Percentiles rank a stretch among this genome's conserved stretches.
Conservation (phyloP, 1,284 basidiomycete species). For the Testicularia cyperi region DNA sequence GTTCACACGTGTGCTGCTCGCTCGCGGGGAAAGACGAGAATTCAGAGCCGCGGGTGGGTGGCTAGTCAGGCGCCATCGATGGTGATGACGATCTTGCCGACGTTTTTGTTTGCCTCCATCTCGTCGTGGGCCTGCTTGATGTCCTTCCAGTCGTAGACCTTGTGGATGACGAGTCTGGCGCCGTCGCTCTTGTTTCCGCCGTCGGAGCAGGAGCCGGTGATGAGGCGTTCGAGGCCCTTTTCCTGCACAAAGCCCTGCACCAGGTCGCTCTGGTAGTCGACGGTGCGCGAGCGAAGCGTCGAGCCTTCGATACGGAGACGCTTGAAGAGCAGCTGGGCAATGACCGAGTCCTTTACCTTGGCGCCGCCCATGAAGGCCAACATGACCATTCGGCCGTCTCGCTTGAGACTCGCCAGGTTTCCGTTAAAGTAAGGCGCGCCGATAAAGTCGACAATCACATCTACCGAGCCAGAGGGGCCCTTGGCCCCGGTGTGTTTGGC, state of each 20-base stretch:
- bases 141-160: slow-evolving; percentile 78
- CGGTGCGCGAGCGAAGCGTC: slow-evolving; percentile 77
- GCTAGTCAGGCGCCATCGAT: slow-evolving; percentile 20
- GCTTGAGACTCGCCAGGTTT: slow-evolving; percentile 75
- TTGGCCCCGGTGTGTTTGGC: slow-evolving; percentile 36
- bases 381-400: slow-evolving; percentile 77
- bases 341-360: slow-evolving; percentile 68
- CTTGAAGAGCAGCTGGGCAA: slow-evolving; percentile 76
- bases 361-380: slow-evolving; percentile 73
- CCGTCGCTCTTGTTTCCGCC: slow-evolving; percentile 28
- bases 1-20: no score
- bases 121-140: slow-evolving; percentile 81
- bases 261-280: slow-evolving; percentile 77
- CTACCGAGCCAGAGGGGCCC: slow-evolving; percentile 63
- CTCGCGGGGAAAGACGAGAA: background rate
- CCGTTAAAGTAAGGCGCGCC: slow-evolving; percentile 78
- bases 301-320: slow-evolving; percentile 85
- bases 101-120: slow-evolving; percentile 81
- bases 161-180: slow-evolving; percentile 53
- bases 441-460: slow-evolving; percentile 86
- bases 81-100: slow-evolving; percentile 63
- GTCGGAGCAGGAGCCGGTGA: slow-evolving; percentile 8
- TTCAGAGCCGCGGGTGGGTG: background rate
- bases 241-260: slow-evolving; percentile 67
- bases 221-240: slow-evolving; percentile 31